These are phyloP conservation scores for Russula sp. DNA, from an alignment of 768 basidiomycete species.

Conservation along the genomic window DNA sequence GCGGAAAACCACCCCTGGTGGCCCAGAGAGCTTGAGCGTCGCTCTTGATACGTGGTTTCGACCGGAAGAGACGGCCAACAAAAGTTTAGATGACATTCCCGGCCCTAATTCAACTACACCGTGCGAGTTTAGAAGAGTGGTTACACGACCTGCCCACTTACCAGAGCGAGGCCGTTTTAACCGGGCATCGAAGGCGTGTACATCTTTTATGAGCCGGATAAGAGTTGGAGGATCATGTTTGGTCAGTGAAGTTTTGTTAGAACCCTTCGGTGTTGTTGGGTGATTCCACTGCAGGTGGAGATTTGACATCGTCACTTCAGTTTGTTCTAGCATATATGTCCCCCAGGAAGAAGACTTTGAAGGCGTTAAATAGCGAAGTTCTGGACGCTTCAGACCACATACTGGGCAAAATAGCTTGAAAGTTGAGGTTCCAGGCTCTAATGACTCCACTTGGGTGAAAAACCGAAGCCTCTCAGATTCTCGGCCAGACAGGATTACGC, in stretches of 20 bases:
- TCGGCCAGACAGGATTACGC: slow-evolving; percentile 52
- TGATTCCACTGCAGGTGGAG: slow-evolving; percentile 64
- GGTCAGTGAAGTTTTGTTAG: slow-evolving; percentile 19
- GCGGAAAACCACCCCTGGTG: slow-evolving; percentile 47
- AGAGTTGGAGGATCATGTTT: slow-evolving; percentile 35
- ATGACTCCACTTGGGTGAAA: slow-evolving; percentile 33
- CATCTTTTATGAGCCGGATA: slow-evolving; percentile 59
- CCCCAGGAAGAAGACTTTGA: slow-evolving; percentile 51
- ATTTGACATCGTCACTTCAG: slow-evolving; percentile 57
- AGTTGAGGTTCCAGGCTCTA: slow-evolving; percentile 54
- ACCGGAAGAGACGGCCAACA: slow-evolving; percentile 57
- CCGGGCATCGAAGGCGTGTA: slow-evolving; percentile 54
- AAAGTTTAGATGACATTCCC: slow-evolving; percentile 48
- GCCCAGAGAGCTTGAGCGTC: slow-evolving; percentile 47
- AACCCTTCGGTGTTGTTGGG: slow-evolving; percentile 32
- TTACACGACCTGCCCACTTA: slow-evolving; percentile 22
- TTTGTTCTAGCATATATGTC: slow-evolving; percentile 58
- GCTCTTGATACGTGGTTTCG: slow-evolving; percentile 57
- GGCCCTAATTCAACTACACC: slow-evolving; percentile 49
- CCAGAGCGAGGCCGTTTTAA: slow-evolving; percentile 48
- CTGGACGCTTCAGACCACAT: slow-evolving; percentile 29
- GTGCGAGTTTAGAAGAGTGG: background rate
- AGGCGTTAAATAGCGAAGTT: background rate
- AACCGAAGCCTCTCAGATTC: slow-evolving; percentile 62
- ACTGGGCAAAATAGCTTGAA: slow-evolving; percentile 70